phyloP scores from a whole-genome alignment of 2,329 filamentous ascomycete genomes.

The Cordyceps farinosa region DNA sequence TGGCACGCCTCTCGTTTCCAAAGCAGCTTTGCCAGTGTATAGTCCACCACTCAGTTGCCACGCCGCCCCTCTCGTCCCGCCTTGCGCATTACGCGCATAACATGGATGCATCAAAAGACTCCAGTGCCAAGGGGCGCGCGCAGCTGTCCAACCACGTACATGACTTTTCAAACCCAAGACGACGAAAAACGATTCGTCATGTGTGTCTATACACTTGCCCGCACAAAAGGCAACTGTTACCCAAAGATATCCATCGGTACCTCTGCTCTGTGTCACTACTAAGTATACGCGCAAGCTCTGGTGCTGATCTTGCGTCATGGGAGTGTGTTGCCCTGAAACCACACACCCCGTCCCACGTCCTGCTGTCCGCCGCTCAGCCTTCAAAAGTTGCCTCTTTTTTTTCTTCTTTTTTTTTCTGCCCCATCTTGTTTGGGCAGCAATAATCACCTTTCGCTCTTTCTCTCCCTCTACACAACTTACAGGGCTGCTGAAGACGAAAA shows the following conservation, averaged over 20 bases:
- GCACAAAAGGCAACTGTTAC: no score
- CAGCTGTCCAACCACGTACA: no score
- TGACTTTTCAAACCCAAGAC: no score
- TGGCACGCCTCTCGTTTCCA: conserved; percentile 1
- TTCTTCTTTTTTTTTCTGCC: not conserved
- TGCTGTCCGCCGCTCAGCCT: not conserved
- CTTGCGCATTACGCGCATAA: not conserved
- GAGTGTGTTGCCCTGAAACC: not conserved
- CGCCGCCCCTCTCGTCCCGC: not conserved
- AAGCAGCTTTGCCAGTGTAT: not conserved
- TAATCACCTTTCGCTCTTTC: not conserved
- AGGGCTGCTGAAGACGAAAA: not conserved
- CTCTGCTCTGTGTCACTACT: not conserved
- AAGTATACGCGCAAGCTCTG: not conserved
- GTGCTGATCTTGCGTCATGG: conserved; percentile 9
- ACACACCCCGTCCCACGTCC: not conserved
- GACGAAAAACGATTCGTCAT: no score
- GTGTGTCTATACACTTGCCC: no score
- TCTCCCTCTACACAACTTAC: not conserved
- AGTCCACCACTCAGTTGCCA: not conserved
- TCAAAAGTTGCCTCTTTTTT: not conserved
- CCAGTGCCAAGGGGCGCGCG: no score
- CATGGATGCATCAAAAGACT: not conserved
- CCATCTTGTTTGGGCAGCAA: not conserved
- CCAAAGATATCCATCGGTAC: not conserved